These are phyloP conservation scores for Suillus fuscotomentosus DNA, from an alignment of 768 basidiomycete genomes.

Conservation along the genomic window DNA sequence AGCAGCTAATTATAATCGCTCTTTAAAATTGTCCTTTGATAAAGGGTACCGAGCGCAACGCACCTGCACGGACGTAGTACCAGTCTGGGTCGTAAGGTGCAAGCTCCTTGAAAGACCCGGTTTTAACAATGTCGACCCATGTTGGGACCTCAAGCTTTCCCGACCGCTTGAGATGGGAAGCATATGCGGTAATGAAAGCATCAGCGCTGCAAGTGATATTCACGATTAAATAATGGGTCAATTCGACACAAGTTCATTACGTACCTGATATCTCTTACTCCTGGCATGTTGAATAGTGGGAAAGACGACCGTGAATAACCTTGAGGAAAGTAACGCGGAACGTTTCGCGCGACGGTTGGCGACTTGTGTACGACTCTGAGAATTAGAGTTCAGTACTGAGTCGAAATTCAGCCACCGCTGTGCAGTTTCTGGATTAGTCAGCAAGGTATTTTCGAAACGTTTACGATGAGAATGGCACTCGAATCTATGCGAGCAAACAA, in stretches of 20 bases:
- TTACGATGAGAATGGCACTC: not conserved
- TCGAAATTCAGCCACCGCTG: conserved; percentile 36
- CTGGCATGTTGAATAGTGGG: conserved; percentile 58
- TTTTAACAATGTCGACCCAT: conserved; percentile 99
- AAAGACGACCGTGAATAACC: conserved; percentile 44
- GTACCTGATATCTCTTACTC: conserved; percentile 81
- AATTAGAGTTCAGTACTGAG: conserved; percentile 34
- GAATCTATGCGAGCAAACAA: not conserved
- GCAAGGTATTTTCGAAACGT: conserved; percentile 10
- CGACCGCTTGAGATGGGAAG: conserved; percentile 95
- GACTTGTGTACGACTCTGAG: conserved; percentile 38
- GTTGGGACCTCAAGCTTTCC: conserved; percentile 99
- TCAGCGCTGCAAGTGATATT: conserved; percentile 64
- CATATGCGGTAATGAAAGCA: conserved; percentile 90
- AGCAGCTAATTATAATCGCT: conserved; percentile 56
- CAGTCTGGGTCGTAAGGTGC: conserved; percentile 99
- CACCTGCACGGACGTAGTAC: conserved; percentile 99
- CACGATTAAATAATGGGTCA: conserved; percentile 18
- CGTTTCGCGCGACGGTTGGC: conserved; percentile 49
- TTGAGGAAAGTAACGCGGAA: conserved; percentile 46
- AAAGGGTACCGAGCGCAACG: conserved; percentile 3
- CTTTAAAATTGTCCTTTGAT: not conserved
- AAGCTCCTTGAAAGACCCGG: conserved; percentile 95
- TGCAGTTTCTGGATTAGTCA: conserved; percentile 45
- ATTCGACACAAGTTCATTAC: conserved; percentile 15